Conservation (phyloP, 257 asterid genomes). For the Primulina tabacum region DNA sequence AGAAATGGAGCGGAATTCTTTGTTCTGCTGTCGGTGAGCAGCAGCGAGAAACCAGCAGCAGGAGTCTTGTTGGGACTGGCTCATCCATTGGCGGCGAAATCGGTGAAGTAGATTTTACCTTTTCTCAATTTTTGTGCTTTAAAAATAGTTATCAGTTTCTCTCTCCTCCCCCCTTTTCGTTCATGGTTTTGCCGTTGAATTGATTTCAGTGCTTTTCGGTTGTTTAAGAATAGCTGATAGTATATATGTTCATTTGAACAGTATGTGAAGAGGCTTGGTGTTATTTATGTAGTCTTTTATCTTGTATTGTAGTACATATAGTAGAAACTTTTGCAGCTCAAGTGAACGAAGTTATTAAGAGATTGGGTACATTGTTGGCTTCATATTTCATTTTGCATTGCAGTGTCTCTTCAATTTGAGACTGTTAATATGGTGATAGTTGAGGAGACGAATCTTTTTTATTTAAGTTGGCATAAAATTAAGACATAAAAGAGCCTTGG, state of each 20-base stretch:
- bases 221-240: conserved; percentile 12
- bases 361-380: neutral
- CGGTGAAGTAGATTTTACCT: conserved; percentile 34
- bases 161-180: neutral
- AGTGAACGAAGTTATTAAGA: neutral
- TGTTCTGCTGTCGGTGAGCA: conserved; percentile 48
- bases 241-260: neutral
- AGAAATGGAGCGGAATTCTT: conserved; percentile 40
- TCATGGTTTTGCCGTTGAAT: neutral
- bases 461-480: no score
- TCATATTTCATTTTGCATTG: no score
- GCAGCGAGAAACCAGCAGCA: no score
- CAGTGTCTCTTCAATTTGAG: neutral
- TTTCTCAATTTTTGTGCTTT: neutral
- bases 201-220: neutral
- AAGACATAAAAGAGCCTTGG: neutral
- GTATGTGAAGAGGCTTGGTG: neutral
- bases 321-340: no score
- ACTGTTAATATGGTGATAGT: neutral
- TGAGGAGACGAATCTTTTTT: neutral
- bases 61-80: conserved; percentile 25
- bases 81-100: conserved; percentile 49
- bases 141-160: neutral
- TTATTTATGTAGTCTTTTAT: neutral
- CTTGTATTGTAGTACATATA: no score